Conservation (phyloP, 305 asterid species). For the Fraxinus dipetala region DNA sequence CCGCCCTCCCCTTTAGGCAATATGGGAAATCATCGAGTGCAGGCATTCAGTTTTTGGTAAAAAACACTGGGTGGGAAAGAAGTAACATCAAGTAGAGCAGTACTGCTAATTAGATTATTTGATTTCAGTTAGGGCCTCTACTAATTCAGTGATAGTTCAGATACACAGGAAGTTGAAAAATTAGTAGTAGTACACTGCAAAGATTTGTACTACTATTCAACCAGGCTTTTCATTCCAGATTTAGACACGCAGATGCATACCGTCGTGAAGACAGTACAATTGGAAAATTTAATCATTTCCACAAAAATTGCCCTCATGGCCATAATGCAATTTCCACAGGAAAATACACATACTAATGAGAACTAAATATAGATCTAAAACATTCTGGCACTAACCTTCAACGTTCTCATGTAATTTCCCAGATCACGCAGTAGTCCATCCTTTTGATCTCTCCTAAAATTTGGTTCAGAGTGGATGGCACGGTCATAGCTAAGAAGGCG, state of each 20-base stretch:
- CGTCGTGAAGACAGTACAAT: slow-evolving; percentile 6
- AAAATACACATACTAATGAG: slow-evolving; percentile 9
- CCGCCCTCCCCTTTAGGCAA: not conserved
- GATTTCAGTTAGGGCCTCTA: not conserved
- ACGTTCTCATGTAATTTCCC: slow-evolving; percentile 84
- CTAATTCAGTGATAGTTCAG: not conserved
- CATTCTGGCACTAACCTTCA: slow-evolving; percentile 58
- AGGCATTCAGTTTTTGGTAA: slow-evolving; percentile 10
- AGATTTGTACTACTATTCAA: not conserved
- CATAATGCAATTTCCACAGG: not conserved
- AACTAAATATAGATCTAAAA: not conserved
- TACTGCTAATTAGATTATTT: not conserved
- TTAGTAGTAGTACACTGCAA: not conserved
- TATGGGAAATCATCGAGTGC: not conserved
- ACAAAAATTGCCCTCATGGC: not conserved
- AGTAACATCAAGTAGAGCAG: not conserved
- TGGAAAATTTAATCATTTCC: slow-evolving; percentile 12
- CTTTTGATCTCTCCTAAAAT: slow-evolving; percentile 76
- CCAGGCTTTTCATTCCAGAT: not conserved
- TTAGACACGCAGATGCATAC: slow-evolving; percentile 15
- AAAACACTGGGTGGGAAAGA: not conserved
- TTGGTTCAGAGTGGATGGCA: slow-evolving; percentile 85
- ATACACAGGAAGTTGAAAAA: not conserved
- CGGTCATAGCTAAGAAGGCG: slow-evolving; percentile 98
- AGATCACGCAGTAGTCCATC: slow-evolving; percentile 91